A percentile compares a stretch with the other conserved stretches of the same genome.
phyloP scores from a whole-genome alignment of 2,329 filamentous ascomycete genomes.

The Botryotinia calthae region DNA sequence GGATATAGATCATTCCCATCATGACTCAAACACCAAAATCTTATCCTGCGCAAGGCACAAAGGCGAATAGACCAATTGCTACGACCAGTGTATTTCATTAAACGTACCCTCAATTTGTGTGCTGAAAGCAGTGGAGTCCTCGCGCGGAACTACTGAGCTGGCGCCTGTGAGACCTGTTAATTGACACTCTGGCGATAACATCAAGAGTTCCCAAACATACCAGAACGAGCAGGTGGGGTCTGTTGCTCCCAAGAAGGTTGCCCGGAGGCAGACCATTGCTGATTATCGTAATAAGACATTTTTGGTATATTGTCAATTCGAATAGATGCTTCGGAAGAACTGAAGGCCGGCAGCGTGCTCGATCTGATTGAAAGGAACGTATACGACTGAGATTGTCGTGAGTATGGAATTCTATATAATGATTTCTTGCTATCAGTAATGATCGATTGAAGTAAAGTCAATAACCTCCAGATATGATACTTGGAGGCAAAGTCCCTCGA shows the following conservation, averaged over 20 bases:
- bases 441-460: neutral
- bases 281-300: slow-evolving; percentile 71
- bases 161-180: slow-evolving; percentile 54
- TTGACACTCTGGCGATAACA: slow-evolving; percentile 24
- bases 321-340: slow-evolving; percentile 36
- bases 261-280: slow-evolving; percentile 55
- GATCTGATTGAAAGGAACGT: slow-evolving; percentile 37
- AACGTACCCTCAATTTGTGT: slow-evolving; percentile 86
- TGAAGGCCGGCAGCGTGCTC: slow-evolving; percentile 37
- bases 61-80: neutral
- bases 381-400: slow-evolving; percentile 34
- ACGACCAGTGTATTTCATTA: slow-evolving; percentile 10
- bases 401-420: slow-evolving; percentile 21
- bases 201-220: slow-evolving; percentile 45
- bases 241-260: slow-evolving; percentile 73
- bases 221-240: slow-evolving; percentile 68
- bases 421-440: slow-evolving; percentile 12
- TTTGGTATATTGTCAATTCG: slow-evolving; percentile 27
- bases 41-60: neutral
- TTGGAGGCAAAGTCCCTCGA: neutral
- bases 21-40: neutral
- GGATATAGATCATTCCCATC: neutral
- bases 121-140: slow-evolving; percentile 75
- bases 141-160: slow-evolving; percentile 69
- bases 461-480: neutral